Percentiles rank a stretch among this genome's conserved stretches.
These are phyloP conservation scores for Chytriomyces confervae DNA, from an alignment of 192 early-diverging fungal species.

Conservation along the genomic window DNA sequence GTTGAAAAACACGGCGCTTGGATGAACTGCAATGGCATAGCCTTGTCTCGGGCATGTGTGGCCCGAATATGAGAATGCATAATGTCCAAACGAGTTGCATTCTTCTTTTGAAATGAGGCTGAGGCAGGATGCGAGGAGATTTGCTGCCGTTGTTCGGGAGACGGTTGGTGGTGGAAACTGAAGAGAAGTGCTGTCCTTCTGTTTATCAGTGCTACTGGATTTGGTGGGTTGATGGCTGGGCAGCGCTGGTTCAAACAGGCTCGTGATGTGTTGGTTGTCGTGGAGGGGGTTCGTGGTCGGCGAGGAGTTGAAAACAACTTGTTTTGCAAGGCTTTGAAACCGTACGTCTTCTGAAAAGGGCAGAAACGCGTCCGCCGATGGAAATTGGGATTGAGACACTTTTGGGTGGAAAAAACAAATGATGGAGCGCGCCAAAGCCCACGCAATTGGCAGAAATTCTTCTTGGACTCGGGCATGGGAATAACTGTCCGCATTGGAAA, in stretches of 20 bases:
- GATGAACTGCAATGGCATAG: constrained; percentile 48
- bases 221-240: too few species aligned
- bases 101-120: constrained; percentile 57
- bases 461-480: neutral
- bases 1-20: constrained; percentile 58
- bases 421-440: constrained; percentile 1
- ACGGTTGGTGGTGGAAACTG: neutral
- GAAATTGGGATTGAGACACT: constrained; percentile 11
- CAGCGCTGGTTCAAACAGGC: too few species aligned
- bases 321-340: too few species aligned
- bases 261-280: too few species aligned
- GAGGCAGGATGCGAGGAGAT: constrained; percentile 23
- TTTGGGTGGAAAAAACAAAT: neutral
- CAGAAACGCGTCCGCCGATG: neutral
- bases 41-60: constrained; percentile 36
- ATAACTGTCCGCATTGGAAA: constrained; percentile 15
- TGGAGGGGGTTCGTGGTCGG: too few species aligned
- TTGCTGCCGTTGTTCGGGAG: neutral
- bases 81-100: constrained; percentile 60
- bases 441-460: constrained; percentile 14
- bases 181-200: neutral
- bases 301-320: too few species aligned
- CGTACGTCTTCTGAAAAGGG: too few species aligned
- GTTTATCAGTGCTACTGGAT: neutral
- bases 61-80: constrained; percentile 43